phyloP scores from a whole-genome alignment of 108 stramenopile species.

The Chaetoceros tenuissimus region DNA sequence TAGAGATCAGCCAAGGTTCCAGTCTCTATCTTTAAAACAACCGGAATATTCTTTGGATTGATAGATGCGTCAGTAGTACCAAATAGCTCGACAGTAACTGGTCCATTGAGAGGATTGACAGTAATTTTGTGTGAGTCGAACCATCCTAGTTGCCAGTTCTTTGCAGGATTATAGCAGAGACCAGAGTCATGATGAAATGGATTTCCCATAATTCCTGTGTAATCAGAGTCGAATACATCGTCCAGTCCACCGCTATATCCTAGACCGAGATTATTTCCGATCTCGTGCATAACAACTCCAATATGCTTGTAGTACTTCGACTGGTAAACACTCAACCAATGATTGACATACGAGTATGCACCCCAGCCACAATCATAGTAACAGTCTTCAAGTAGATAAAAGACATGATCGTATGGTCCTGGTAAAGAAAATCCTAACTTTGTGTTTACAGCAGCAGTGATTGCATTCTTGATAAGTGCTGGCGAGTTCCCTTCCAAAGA shows the following conservation, averaged over 20 bases:
- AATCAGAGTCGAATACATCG: too few species aligned
- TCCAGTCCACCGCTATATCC: conserved; percentile 23
- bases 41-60: too few species aligned
- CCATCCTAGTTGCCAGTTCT: too few species aligned
- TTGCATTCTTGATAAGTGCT: conserved; percentile 7
- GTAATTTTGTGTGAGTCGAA: too few species aligned
- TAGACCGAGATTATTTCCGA: conserved; percentile 14
- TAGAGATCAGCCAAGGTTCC: conserved; percentile 8
- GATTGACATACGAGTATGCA: conserved; percentile 17
- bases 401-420: too few species aligned
- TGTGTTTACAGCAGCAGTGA: conserved; percentile 4
- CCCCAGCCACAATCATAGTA: conserved; percentile 1
- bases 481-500: not conserved
- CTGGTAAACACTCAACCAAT: conserved; percentile 17
- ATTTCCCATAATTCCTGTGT: conserved; percentile 7
- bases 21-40: conserved; percentile 17
- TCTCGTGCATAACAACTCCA: conserved; percentile 19
- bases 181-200: too few species aligned
- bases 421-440: too few species aligned
- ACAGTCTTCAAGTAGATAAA: too few species aligned
- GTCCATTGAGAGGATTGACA: too few species aligned
- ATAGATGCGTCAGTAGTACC: too few species aligned
- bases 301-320: conserved; percentile 16
- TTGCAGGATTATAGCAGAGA: too few species aligned
- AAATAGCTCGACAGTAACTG: too few species aligned